Evolutionary conservation across 129 eudicot species (phyloP).

Genomic region (Gnaphalium uliginosum): DNA sequence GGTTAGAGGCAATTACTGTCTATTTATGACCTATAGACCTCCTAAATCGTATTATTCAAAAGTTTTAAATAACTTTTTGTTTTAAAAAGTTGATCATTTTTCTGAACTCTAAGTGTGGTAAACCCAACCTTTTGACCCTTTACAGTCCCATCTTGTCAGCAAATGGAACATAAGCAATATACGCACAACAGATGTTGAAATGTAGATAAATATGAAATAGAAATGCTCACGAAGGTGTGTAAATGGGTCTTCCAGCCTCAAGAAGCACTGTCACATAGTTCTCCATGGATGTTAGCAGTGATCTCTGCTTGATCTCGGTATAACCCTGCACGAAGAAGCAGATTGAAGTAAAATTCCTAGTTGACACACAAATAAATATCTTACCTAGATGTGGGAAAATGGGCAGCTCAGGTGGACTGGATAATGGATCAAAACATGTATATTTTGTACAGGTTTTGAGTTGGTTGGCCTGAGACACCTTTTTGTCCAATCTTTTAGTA

Average conservation of each 20-base stretch:
- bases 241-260: conserved; percentile 72
- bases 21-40: background rate
- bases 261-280: conserved; percentile 72
- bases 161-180: background rate
- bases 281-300: conserved; percentile 87
- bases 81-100: too few relatives aligned
- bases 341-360: background rate
- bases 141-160: background rate
- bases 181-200: background rate
- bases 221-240: conserved; percentile 68
- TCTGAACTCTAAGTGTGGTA: too few relatives aligned
- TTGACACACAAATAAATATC: background rate
- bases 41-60: background rate
- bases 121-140: background rate
- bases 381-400: too few relatives aligned
- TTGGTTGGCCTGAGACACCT: background rate
- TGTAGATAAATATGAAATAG: background rate
- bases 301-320: conserved; percentile 71
- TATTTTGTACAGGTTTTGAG: too few relatives aligned
- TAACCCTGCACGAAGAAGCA: conserved; percentile 58
- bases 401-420: too few relatives aligned
- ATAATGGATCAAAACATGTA: too few relatives aligned
- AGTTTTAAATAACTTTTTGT: too few relatives aligned
- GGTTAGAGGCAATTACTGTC: background rate
- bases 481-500: background rate